Base-by-base conservation (phyloP, 495 filamentous ascomycete species). In the Aspergillus biplanus region DNA sequence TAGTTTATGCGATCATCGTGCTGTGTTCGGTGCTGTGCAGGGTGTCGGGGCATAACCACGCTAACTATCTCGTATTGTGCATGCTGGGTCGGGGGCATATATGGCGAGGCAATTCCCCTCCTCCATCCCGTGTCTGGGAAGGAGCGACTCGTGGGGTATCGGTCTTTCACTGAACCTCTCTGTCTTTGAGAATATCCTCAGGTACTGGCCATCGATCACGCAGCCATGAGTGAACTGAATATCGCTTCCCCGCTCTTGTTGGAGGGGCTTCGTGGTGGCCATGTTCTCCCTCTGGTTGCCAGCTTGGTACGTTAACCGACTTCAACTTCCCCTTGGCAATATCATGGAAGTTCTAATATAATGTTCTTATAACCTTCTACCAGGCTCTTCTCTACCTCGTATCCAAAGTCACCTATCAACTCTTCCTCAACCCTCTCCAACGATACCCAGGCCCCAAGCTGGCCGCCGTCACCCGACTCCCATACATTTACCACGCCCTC, bases 391-490 rank as follows among this genome's bases (percentile, higher is more conserved):
- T 53, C 11, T 37, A 31, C 9, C n/a, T 53, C 4, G 49, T 32
- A 13, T 33, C n/a, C 15, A 42, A 52, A 16, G 39, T 47, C 31
- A 42, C n/a, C 21, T 83, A 83, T 63, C 75, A 78, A 57, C 65
- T 82, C 39, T 74, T 70, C 66, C 61, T 81, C 33, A 77, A 80
- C 66, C 82, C 81, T 2, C 79, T 85, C 33, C 52, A 52, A 8
- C 61, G 56, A 39, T 78, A 71, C 65, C 82, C 81, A 5, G 83
- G 82, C 1, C 82, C 83, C 0, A 66, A 74, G 21, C 59, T 80
- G 18, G 76, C 74, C 56, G 74, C 80, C 34, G 69, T 74, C 7
- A 74, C 75, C n/a, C 63, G 69, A 13, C 54, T 80, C 12, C 58
- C 34, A 0, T 60, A 61, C 13, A 9, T 50, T 7, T 69, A 66